phyloP scores from a whole-genome alignment of 495 filamentous ascomycete species.

The Tetracladium marchalianum region DNA sequence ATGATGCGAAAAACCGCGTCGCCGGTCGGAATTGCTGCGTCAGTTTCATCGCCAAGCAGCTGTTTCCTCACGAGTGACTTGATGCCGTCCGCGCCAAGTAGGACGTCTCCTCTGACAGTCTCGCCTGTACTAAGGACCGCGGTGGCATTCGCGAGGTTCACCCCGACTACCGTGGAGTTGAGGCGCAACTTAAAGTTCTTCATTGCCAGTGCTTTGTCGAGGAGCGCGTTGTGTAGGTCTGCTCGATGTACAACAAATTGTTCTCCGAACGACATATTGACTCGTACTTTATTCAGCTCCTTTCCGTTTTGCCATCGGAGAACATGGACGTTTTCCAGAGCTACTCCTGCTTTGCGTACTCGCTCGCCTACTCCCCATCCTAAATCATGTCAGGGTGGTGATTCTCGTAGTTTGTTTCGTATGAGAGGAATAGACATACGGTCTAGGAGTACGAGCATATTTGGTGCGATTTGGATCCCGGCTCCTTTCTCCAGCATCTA shows the following conservation, averaged over 20 bases:
- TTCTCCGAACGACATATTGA: constrained; percentile 33
- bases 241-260: constrained; percentile 35
- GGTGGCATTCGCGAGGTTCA: constrained; percentile 14
- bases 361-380: constrained; percentile 34
- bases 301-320: constrained; percentile 33
- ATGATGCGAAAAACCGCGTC: constrained; percentile 38
- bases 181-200: constrained; percentile 28
- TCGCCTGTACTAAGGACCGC: background rate
- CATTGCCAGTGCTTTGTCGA: constrained; percentile 27
- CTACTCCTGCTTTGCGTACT: constrained; percentile 30
- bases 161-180: constrained; percentile 26
- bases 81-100: constrained; percentile 39
- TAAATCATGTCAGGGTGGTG: constrained; percentile 2
- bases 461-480: constrained; percentile 70
- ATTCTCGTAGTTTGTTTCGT: too few species aligned
- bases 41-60: constrained; percentile 19
- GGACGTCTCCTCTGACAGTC: constrained; percentile 27
- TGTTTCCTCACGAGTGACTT: constrained; percentile 28
- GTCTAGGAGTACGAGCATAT: constrained; percentile 33
- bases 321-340: constrained; percentile 32
- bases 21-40: constrained; percentile 28
- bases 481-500: constrained; percentile 44
- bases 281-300: constrained; percentile 28
- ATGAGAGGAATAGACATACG: background rate
- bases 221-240: constrained; percentile 33